Evolutionary conservation across 2,329 filamentous ascomycete species (phyloP).

Genomic region (Tolypocladium capitatum): DNA sequence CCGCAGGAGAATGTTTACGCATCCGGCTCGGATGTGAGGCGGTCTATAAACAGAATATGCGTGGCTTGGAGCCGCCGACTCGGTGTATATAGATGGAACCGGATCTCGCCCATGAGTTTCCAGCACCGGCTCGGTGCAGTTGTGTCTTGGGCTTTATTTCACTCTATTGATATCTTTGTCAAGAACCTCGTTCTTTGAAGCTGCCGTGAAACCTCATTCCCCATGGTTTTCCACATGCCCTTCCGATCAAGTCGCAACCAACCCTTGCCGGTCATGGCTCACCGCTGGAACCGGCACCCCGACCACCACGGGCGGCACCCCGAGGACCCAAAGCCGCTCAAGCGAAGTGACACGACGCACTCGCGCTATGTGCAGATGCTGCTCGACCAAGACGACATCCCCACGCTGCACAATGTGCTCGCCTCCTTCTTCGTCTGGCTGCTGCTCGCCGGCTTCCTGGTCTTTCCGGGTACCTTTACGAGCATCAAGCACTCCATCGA

Average conservation of each 20-base stretch:
- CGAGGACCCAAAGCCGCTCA: slow-evolving; percentile 4
- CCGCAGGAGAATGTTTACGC: background rate
- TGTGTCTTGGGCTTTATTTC: background rate
- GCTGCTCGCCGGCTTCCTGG: slow-evolving; percentile 37
- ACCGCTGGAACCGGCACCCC: slow-evolving; percentile 2
- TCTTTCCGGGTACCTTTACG: slow-evolving; percentile 39
- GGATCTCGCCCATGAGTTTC: background rate
- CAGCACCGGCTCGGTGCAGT: background rate
- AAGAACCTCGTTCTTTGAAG: background rate
- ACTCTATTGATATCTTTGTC: background rate
- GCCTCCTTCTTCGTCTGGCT: slow-evolving; percentile 28
- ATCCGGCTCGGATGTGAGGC: background rate
- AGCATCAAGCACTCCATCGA: slow-evolving; percentile 18
- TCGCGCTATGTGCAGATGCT: slow-evolving; percentile 33
- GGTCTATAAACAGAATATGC: background rate
- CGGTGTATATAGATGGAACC: background rate
- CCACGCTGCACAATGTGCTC: slow-evolving; percentile 31
- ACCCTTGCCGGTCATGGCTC: background rate
- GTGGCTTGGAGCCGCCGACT: background rate
- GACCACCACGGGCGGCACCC: slow-evolving; percentile 3
- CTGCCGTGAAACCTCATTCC: background rate
- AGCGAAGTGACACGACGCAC: slow-evolving; percentile 12
- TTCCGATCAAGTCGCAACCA: background rate
- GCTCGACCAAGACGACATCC: slow-evolving; percentile 30
- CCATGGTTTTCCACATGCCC: background rate